Evolutionary conservation across 352 stramenopile genomes (phyloP).

Genomic region (Phytophthora brassicae): DNA sequence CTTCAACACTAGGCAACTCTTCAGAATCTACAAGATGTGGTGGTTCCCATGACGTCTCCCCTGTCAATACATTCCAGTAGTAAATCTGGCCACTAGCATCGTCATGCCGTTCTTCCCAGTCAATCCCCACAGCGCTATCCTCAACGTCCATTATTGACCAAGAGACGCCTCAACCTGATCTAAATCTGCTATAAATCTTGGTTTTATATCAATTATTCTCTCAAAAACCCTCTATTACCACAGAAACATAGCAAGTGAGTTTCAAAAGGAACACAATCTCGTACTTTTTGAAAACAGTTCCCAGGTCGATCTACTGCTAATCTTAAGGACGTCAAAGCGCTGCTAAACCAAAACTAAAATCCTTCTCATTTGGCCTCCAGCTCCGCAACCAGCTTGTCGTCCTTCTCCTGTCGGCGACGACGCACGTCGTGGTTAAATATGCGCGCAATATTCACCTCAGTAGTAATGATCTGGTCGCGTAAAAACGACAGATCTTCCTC

Average conservation of each 20-base stretch:
- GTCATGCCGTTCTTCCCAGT: slow-evolving; percentile 55
- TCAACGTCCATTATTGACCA: slow-evolving; percentile 23
- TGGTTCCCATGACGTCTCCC: slow-evolving; percentile 55
- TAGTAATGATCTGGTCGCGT: slow-evolving; percentile 97
- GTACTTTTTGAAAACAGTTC: slow-evolving; percentile 22
- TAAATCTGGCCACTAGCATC: slow-evolving; percentile 42
- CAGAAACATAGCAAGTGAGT: slow-evolving; percentile 8
- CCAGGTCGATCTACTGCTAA: slow-evolving; percentile 14
- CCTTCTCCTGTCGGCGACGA: slow-evolving; percentile 77
- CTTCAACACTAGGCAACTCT: background rate
- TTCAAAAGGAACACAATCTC: slow-evolving; percentile 16
- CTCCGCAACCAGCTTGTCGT: slow-evolving; percentile 61
- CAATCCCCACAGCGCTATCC: background rate
- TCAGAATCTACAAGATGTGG: slow-evolving; percentile 12
- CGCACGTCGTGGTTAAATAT: slow-evolving; percentile 98
- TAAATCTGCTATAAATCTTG: slow-evolving; percentile 16
- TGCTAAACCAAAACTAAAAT: too few species aligned
- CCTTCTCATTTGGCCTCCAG: slow-evolving; percentile 59
- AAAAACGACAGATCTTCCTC: slow-evolving; percentile 93
- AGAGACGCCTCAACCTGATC: slow-evolving; percentile 11
- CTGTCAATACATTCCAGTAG: slow-evolving; percentile 56
- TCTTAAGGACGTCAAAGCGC: background rate
- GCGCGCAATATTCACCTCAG: slow-evolving; percentile 96
- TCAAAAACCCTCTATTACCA: background rate
- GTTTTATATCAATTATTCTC: background rate